These are phyloP conservation scores for Cronartium quercuum DNA, from an alignment of 1,284 basidiomycete genomes.

Conservation along the genomic window DNA sequence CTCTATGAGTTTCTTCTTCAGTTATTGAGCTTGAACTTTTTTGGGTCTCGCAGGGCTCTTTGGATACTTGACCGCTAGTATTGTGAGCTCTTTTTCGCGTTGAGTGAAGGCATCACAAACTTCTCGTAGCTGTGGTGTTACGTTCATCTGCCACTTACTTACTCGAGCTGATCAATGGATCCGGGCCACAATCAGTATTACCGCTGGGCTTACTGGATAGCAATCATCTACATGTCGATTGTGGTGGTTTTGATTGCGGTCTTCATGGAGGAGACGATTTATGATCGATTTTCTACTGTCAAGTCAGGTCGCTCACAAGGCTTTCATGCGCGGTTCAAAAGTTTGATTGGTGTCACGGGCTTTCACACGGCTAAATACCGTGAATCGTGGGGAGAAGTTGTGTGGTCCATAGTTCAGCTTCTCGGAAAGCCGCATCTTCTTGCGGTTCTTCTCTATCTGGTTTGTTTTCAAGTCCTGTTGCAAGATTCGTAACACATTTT, in stretches of 20 bases:
- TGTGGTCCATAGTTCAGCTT: slow-evolving; percentile 56
- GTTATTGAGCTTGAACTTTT: background rate
- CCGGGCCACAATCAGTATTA: slow-evolving; percentile 56
- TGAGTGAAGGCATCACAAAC: too few species aligned
- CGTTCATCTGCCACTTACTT: too few species aligned
- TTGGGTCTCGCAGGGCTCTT: slow-evolving; percentile 7
- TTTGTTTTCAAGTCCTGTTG: slow-evolving; percentile 45
- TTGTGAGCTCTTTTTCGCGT: slow-evolving; percentile 8
- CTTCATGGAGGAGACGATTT: slow-evolving; percentile 64
- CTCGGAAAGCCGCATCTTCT: slow-evolving; percentile 63
- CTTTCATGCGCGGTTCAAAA: slow-evolving; percentile 58
- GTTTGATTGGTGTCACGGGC: slow-evolving; percentile 63
- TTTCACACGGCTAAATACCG: slow-evolving; percentile 58
- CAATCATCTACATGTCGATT: slow-evolving; percentile 57
- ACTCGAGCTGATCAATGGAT: too few species aligned
- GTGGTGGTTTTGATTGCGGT: slow-evolving; percentile 59
- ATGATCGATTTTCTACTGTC: slow-evolving; percentile 60
- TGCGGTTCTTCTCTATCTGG: slow-evolving; percentile 58
- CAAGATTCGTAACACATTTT: slow-evolving; percentile 45
- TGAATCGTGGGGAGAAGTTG: slow-evolving; percentile 55
- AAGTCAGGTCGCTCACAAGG: slow-evolving; percentile 53
- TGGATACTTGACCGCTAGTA: slow-evolving; percentile 30
- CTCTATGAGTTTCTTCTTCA: background rate
- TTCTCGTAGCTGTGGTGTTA: too few species aligned
- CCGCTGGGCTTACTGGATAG: slow-evolving; percentile 67